Conservation (phyloP, 202 grass and related monocot species). For the Panicum virgatum region DNA sequence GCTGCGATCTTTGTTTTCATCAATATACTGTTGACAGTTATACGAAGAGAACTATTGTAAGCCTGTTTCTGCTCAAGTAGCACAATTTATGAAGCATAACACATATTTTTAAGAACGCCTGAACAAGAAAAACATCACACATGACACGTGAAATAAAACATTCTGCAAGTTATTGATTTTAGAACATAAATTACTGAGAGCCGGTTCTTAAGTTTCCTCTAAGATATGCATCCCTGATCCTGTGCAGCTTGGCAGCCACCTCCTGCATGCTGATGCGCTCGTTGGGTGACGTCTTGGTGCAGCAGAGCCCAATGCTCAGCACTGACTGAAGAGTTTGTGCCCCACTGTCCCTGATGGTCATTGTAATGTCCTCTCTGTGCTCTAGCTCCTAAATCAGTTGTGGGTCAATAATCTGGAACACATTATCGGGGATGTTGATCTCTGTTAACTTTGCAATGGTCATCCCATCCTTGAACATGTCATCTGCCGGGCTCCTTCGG, state of each 20-base stretch:
- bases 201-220: not conserved
- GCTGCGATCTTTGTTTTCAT: too few relatives aligned
- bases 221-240: not conserved
- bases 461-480: conserved; percentile 17
- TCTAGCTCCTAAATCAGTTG: conserved; percentile 6
- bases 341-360: not conserved
- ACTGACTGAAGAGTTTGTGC: not conserved
- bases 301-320: conserved; percentile 19
- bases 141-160: too few relatives aligned
- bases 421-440: conserved; percentile 7
- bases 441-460: not conserved
- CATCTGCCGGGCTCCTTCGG: not conserved
- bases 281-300: not conserved
- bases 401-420: conserved; percentile 27
- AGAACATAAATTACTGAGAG: not conserved
- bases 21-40: too few relatives aligned
- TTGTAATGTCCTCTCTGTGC: not conserved
- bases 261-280: conserved; percentile 20
- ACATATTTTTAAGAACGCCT: too few relatives aligned
- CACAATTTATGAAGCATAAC: too few relatives aligned
- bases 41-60: too few relatives aligned
- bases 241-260: conserved; percentile 11
- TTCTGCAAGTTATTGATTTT: too few relatives aligned
- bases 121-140: too few relatives aligned
- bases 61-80: too few relatives aligned